phyloP scores from a whole-genome alignment of 2,329 filamentous ascomycete genomes.

The Apiospora malaysiana region DNA sequence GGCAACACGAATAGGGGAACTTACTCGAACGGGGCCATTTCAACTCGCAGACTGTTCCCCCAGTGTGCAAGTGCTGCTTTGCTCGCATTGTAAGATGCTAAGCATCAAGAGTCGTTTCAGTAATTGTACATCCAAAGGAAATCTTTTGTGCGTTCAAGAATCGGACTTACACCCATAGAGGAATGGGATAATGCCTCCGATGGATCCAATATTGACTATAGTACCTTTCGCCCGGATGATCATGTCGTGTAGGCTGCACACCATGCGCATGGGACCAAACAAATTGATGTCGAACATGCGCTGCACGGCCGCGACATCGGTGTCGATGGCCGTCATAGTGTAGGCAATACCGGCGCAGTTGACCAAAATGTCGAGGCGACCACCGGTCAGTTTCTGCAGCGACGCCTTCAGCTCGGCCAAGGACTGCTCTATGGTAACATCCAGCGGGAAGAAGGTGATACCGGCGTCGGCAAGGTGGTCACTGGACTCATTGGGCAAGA shows the following conservation, averaged over 20 bases:
- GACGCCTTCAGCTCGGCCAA: slow-evolving; percentile 14
- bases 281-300: slow-evolving; percentile 37
- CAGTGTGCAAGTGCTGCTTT: neutral
- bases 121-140: too few species aligned
- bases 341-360: slow-evolving; percentile 29
- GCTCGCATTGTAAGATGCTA: neutral
- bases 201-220: slow-evolving; percentile 36
- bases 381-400: slow-evolving; percentile 18
- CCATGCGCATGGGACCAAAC: slow-evolving; percentile 37
- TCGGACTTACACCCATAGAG: neutral
- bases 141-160: too few species aligned
- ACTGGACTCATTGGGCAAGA: slow-evolving; percentile 25
- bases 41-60: neutral
- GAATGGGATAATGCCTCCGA: slow-evolving; percentile 32
- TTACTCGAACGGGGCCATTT: neutral
- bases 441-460: slow-evolving; percentile 26
- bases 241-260: slow-evolving; percentile 33
- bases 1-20: neutral
- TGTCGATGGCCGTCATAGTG: slow-evolving; percentile 37
- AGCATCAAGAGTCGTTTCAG: too few species aligned
- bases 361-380: slow-evolving; percentile 23
- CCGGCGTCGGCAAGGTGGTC: slow-evolving; percentile 26
- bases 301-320: slow-evolving; percentile 28
- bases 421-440: slow-evolving; percentile 28
- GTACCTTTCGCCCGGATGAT: slow-evolving; percentile 30